Evolutionary conservation across 2,329 filamentous ascomycete species (phyloP).

Genomic region (Aspergillus calidoustus): DNA sequence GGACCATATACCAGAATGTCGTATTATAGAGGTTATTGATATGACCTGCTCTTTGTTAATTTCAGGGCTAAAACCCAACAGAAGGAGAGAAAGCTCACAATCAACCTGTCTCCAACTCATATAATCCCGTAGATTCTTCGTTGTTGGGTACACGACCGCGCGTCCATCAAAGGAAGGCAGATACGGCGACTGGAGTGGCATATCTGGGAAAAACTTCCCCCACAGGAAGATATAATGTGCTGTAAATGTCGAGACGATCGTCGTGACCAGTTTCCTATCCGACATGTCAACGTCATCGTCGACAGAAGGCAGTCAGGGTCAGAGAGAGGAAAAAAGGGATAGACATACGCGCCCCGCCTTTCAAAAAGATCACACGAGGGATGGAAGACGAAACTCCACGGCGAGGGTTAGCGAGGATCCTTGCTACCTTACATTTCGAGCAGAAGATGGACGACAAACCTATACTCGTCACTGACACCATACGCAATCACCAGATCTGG

Average conservation of each 20-base stretch:
- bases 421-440: neutral
- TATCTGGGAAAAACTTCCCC: constrained; percentile 74
- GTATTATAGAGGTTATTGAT: constrained; percentile 99
- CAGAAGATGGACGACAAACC: constrained; percentile 22
- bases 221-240: constrained; percentile 86
- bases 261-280: constrained; percentile 84
- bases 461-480: constrained; percentile 93
- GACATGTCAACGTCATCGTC: neutral
- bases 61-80: constrained; percentile 4
- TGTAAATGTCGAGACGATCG: constrained; percentile 90
- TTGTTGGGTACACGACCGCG: constrained; percentile 84
- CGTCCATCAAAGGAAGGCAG: constrained; percentile 91
- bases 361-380: constrained; percentile 84
- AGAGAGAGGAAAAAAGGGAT: neutral
- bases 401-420: neutral
- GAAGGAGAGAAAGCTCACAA: constrained; percentile 61
- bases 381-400: constrained; percentile 81
- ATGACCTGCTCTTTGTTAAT: constrained; percentile 64
- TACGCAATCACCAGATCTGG: constrained; percentile 88
- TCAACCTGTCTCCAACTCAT: constrained; percentile 97
- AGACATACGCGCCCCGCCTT: constrained; percentile 71
- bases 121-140: constrained; percentile 86
- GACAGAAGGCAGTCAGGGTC: neutral
- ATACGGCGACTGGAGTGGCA: constrained; percentile 67
- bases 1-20: constrained; percentile 88